Percentiles rank a stretch among this genome's conserved stretches.
Conservation (phyloP, 1,284 basidiomycete species). For the Xerocomus nothofagi region DNA sequence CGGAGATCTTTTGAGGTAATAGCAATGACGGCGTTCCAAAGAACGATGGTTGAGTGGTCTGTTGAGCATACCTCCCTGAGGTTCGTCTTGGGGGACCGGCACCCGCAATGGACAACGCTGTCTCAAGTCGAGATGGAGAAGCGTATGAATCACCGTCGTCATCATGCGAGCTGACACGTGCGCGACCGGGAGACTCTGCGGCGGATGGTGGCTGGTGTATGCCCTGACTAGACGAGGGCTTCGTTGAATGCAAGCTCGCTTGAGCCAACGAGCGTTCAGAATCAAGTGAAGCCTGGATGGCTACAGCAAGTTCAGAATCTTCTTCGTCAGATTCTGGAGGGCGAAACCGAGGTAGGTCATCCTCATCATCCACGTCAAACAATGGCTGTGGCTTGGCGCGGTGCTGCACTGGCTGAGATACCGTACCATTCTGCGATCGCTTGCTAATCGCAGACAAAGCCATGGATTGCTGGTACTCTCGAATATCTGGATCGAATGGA, state of each 20-base stretch:
- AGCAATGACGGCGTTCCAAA: constrained; percentile 42
- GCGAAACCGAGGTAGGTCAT: constrained; percentile 33
- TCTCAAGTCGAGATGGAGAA: constrained; percentile 58
- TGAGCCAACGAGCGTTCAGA: constrained; percentile 8
- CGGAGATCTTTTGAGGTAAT: constrained; percentile 10
- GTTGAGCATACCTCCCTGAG: constrained; percentile 14
- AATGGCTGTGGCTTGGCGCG: constrained; percentile 44
- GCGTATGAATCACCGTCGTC: constrained; percentile 44
- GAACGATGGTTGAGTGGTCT: constrained; percentile 15
- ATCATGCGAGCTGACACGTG: constrained; percentile 14
- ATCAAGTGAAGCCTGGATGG: constrained; percentile 60
- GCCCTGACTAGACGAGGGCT: constrained; percentile 8
- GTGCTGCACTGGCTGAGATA: constrained; percentile 33
- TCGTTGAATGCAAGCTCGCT: neutral
- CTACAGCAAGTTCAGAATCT: constrained; percentile 54
- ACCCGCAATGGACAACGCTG: constrained; percentile 62
- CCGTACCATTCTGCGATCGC: constrained; percentile 44
- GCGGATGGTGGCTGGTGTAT: constrained; percentile 1
- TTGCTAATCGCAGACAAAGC: constrained; percentile 64
- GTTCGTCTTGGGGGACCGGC: constrained; percentile 42
- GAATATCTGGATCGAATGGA: constrained; percentile 62
- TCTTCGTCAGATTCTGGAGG: constrained; percentile 46
- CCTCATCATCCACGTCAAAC: constrained; percentile 58
- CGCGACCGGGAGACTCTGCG: neutral
- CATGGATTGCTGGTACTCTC: constrained; percentile 63